phyloP scores from a whole-genome alignment of 208 protist genomes.

The Trypanosoma cruzi region DNA sequence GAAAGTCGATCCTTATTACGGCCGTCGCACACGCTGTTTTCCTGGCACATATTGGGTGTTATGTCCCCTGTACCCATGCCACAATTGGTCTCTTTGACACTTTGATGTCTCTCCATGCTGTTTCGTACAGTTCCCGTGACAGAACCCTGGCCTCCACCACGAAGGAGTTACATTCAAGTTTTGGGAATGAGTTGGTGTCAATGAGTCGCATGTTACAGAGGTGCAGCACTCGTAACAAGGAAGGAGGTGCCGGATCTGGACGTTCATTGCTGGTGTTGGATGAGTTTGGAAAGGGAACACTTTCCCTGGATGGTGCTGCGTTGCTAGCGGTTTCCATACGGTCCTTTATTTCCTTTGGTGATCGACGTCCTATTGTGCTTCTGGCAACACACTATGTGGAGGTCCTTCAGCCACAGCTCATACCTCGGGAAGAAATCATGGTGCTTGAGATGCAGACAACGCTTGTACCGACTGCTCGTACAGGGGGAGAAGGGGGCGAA shows the following conservation, averaged over 20 bases:
- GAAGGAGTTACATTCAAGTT: slow-evolving; percentile 54
- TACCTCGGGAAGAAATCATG: slow-evolving; percentile 23
- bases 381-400: slow-evolving; percentile 81
- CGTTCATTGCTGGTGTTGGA: slow-evolving; percentile 89
- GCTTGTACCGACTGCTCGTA: not conserved
- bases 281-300: slow-evolving; percentile 95
- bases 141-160: slow-evolving; percentile 8
- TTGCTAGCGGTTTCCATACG: slow-evolving; percentile 71
- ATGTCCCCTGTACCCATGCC: slow-evolving; percentile 83
- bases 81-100: slow-evolving; percentile 55
- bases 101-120: slow-evolving; percentile 38
- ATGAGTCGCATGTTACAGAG: slow-evolving; percentile 68
- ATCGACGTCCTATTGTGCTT: slow-evolving; percentile 47
- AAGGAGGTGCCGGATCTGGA: slow-evolving; percentile 22
- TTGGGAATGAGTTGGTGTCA: slow-evolving; percentile 64
- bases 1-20: slow-evolving; percentile 93
- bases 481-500: too few relatives aligned
- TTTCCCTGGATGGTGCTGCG: slow-evolving; percentile 81
- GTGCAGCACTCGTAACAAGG: slow-evolving; percentile 19
- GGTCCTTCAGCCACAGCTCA: slow-evolving; percentile 24
- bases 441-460: slow-evolving; percentile 30
- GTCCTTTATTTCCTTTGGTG: slow-evolving; percentile 39
- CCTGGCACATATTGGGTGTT: slow-evolving; percentile 93
- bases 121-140: slow-evolving; percentile 7
- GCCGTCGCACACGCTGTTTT: slow-evolving; percentile 93